phyloP scores from a whole-genome alignment of 2,329 filamentous ascomycete species.

The Alternaria ethzedia region DNA sequence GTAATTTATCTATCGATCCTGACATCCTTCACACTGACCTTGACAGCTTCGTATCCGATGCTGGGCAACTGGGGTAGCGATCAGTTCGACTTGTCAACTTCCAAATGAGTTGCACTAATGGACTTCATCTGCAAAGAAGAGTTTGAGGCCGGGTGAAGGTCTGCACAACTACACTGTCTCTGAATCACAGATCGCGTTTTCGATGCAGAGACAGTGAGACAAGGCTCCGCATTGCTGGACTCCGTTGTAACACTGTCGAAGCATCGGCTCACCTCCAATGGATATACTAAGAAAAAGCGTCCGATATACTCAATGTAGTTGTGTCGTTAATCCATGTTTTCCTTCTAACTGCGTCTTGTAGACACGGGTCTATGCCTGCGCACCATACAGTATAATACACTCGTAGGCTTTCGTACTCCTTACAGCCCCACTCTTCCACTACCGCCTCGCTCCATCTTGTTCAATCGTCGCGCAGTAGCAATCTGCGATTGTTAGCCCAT shows the following conservation, averaged over 20 bases:
- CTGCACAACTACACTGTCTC: not conserved
- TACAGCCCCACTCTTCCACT: slow-evolving; percentile 41
- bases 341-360: slow-evolving; percentile 2
- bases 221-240: not conserved
- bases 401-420: slow-evolving; percentile 1
- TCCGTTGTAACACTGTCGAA: not conserved
- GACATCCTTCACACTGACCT: not conserved
- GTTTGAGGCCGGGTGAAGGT: not conserved
- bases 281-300: not conserved
- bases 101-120: not conserved
- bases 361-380: slow-evolving; percentile 19
- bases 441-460: slow-evolving; percentile 62
- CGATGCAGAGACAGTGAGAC: not conserved
- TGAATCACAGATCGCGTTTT: not conserved
- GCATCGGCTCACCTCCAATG: not conserved
- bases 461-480: slow-evolving; percentile 64
- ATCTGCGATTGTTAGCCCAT: slow-evolving; percentile 52
- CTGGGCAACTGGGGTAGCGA: not conserved
- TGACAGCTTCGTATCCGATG: not conserved
- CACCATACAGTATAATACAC: slow-evolving; percentile 40
- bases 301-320: not conserved
- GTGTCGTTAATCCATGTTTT: slow-evolving; percentile 1
- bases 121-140: not conserved
- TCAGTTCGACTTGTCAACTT: not conserved
- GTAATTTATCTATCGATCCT: not conserved